Conservation (phyloP, 352 stramenopile species). For the Halophytophthora polymorphica region DNA sequence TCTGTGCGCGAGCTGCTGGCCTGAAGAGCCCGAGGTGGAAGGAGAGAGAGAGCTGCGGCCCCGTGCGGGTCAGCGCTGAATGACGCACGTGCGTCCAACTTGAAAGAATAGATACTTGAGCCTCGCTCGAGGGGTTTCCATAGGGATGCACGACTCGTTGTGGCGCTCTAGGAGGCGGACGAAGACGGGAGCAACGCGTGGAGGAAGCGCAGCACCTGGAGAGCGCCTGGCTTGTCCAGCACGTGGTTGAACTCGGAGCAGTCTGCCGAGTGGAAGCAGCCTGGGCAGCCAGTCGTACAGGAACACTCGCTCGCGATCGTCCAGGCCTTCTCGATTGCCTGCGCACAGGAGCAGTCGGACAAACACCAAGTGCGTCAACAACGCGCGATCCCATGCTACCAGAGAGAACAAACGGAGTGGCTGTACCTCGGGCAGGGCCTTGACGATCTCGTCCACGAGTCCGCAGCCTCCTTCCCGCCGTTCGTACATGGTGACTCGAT, state of each 20-base stretch:
- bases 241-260: constrained; percentile 90
- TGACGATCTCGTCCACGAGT: constrained; percentile 73
- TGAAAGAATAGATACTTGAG: no score
- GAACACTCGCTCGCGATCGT: constrained; percentile 72
- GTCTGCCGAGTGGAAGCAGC: constrained; percentile 80
- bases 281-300: constrained; percentile 80
- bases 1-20: constrained; percentile 57
- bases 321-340: constrained; percentile 56
- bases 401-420: constrained; percentile 1
- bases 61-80: no score
- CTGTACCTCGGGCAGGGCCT: constrained; percentile 50
- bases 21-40: no score
- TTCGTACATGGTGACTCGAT: constrained; percentile 88
- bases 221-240: constrained; percentile 80
- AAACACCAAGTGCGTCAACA: no score
- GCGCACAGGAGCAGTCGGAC: neutral
- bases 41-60: no score
- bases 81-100: no score
- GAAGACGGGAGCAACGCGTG: neutral
- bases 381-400: no score
- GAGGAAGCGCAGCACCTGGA: constrained; percentile 67
- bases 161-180: no score
- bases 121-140: no score
- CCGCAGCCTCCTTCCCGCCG: constrained; percentile 85
- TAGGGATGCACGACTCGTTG: no score